A percentile compares a stretch with the other conserved stretches of the same genome.
These are phyloP conservation scores for Pleodorina starrii DNA, from an alignment of 139 green algal species.

Conservation along the genomic window DNA sequence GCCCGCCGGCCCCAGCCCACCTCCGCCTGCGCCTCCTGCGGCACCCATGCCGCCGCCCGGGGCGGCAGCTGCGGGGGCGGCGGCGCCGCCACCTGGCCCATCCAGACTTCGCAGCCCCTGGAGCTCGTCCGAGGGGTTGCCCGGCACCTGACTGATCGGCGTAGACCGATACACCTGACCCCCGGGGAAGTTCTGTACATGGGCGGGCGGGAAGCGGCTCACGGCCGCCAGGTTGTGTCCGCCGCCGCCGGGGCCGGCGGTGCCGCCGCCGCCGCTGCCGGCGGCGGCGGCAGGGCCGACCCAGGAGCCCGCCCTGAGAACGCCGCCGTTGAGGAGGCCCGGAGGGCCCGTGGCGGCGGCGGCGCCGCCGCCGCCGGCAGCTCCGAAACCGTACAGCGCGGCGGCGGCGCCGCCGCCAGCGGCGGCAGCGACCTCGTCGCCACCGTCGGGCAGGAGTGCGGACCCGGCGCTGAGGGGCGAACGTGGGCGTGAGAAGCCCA, in stretches of 20 bases:
- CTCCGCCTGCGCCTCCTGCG: background rate
- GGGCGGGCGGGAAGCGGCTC: background rate
- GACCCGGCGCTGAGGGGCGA: background rate
- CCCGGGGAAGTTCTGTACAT: background rate
- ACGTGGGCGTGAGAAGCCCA: background rate
- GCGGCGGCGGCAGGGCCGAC: background rate
- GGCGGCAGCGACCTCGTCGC: background rate
- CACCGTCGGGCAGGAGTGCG: background rate
- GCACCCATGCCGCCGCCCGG: background rate
- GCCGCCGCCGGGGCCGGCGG: background rate
- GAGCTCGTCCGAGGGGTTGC: background rate
- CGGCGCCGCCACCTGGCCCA: background rate
- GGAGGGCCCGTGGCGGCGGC: background rate
- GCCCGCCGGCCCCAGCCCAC: background rate
- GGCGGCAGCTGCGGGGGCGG: background rate
- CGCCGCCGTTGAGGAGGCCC: background rate
- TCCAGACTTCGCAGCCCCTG: background rate
- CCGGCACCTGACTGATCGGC: conserved; percentile 25
- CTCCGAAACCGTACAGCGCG: background rate
- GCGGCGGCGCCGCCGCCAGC: too few species aligned
- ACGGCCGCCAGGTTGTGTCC: background rate
- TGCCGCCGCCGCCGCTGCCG: background rate
- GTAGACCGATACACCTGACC: conserved; percentile 9
- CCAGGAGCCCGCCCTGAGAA: background rate
- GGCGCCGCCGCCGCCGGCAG: too few species aligned